Evolutionary conservation across 2,329 filamentous ascomycete species (phyloP).

Genomic region (Tolypocladium ophioglossoides): DNA sequence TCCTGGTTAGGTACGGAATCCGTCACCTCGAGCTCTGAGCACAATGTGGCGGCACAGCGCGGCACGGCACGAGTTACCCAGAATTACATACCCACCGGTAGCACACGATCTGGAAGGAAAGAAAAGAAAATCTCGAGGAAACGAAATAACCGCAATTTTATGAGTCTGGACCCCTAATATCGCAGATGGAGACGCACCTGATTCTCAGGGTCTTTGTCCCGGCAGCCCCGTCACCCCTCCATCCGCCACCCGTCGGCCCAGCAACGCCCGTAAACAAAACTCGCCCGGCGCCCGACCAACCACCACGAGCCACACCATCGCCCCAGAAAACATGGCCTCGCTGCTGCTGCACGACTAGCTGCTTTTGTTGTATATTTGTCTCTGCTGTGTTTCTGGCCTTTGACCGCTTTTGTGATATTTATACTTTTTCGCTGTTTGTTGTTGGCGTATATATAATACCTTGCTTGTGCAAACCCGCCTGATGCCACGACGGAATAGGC

Average conservation of each 20-base stretch:
- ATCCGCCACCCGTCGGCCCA: conserved; percentile 12
- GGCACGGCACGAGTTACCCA: background rate
- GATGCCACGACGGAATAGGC: conserved; percentile 16
- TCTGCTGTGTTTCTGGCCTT: background rate
- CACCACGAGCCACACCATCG: background rate
- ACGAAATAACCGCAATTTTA: background rate
- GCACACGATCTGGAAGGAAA: no score
- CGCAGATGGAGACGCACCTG: background rate
- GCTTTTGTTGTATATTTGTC: background rate
- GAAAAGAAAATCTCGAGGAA: background rate
- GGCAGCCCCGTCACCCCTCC: background rate
- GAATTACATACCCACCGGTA: no score
- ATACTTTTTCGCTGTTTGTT: background rate
- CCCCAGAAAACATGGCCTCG: background rate
- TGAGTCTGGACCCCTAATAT: background rate
- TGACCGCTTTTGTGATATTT: background rate
- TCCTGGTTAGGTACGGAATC: no score
- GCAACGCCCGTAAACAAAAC: conserved; percentile 26
- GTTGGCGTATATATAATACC: background rate
- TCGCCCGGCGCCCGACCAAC: background rate
- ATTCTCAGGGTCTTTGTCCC: background rate
- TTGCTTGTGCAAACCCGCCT: background rate
- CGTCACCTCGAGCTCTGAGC: background rate
- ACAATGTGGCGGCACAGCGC: background rate
- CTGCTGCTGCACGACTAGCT: background rate